Percentiles rank a stretch among this genome's conserved stretches.
Conservation (phyloP, 2,329 filamentous ascomycete species). For the Colletotrichum viniferum region DNA sequence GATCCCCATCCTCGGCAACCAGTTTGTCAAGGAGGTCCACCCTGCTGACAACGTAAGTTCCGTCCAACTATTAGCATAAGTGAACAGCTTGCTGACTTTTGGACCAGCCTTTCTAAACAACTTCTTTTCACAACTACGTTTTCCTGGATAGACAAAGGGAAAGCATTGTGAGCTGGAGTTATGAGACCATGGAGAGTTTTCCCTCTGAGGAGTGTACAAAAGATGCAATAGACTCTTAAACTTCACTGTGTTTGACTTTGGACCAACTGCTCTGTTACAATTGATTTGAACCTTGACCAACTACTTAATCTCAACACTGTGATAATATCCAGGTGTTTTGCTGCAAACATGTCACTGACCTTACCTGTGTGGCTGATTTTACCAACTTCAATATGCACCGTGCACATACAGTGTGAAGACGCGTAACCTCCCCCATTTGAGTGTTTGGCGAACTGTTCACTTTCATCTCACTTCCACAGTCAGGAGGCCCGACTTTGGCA, state of each 20-base stretch:
- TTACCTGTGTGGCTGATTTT: neutral
- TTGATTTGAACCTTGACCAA: neutral
- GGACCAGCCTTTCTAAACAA: slow-evolving; percentile 44
- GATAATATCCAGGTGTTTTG: no score
- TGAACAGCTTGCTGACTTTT: neutral
- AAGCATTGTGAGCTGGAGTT: neutral
- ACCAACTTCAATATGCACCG: neutral
- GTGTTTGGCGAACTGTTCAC: slow-evolving; percentile 15
- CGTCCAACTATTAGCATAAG: no score
- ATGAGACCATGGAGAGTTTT: neutral
- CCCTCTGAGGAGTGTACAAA: slow-evolving; percentile 13
- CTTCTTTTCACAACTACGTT: neutral
- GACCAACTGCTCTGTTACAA: neutral
- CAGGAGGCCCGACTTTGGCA: neutral
- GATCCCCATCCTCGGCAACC: slow-evolving; percentile 55
- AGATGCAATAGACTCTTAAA: slow-evolving; percentile 21
- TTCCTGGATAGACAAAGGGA: neutral
- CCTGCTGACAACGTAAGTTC: slow-evolving; percentile 66
- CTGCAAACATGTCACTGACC: neutral
- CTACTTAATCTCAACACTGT: no score
- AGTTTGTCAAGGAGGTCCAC: slow-evolving; percentile 59
- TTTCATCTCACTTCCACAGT: neutral
- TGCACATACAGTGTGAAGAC: slow-evolving; percentile 10
- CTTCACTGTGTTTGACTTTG: neutral
- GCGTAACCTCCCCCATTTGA: neutral